Evolutionary conservation across 2,329 filamentous ascomycete species (phyloP), one percentile per base, ranked within the genome.

Genomic region (Pseudocercospora ulei): DNA sequence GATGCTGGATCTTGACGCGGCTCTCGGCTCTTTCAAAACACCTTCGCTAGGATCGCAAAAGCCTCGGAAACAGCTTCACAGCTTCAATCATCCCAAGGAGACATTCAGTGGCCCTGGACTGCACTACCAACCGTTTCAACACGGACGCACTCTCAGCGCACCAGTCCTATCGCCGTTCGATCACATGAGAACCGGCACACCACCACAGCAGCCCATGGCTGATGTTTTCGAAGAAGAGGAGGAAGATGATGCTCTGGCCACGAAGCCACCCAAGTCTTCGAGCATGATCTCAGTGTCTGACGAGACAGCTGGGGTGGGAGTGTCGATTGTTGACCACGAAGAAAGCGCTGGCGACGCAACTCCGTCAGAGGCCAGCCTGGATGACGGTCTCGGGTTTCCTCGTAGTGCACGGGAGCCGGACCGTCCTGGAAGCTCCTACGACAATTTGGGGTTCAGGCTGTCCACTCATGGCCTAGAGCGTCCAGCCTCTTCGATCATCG

Each of bases 1-100:
- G 5, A 80, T 95, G 60, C 92, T 98, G 47, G 90, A 98, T 60
- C 67, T 98, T 26, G 90, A 98, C 63, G 88, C 87, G 11, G 90
- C 88, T 16, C 71, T 96, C 1, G 87, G 86, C 1, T 86, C 88
- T 0, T 93, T 94, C 62, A 90, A 92, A 54, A 93, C 86, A 0
- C 82, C 82, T 16, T 22, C 38, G 1, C 66, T 73, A 2, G 76
- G 78, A 43, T 81, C 78, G 71, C 76, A 80, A 45, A 74, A 76
- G 2, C 64, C 68, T 23, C 76, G 80, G 53, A 73, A 80, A 48
- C 73, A 80, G 42, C 71, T 90, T 57, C 83, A 90, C 59, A 88
- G 82, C 56, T 33, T 33, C 30, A 80, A 81, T 37, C 76, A 78
- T 35, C 73, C 75, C n/a, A 68, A 78, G 62, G 76, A 74, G 41